Evolutionary conservation across 495 filamentous ascomycete genomes (phyloP).

Genomic region (Penicillium lividum): DNA sequence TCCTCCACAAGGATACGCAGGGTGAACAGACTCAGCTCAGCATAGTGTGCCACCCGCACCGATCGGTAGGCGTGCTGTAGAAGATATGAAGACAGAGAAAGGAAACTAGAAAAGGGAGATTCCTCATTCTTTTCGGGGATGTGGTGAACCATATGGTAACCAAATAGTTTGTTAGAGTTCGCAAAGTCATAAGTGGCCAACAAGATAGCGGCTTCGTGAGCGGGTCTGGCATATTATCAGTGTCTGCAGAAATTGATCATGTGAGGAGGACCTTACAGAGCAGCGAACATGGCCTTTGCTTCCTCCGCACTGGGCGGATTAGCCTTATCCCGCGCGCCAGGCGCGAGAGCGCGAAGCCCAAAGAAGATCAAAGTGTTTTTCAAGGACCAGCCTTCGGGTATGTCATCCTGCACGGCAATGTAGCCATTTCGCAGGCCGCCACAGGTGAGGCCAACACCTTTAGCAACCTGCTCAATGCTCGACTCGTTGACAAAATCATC

Average conservation of each 20-base stretch:
- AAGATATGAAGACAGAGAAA: conserved; percentile 90
- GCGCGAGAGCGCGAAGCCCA: conserved; percentile 74
- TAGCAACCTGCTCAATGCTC: conserved; percentile 78
- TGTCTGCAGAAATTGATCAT: neutral
- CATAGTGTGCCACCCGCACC: conserved; percentile 71
- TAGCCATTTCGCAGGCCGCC: conserved; percentile 68
- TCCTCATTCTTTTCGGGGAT: conserved; percentile 61
- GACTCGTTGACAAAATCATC: conserved; percentile 96
- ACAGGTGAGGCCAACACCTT: conserved; percentile 71
- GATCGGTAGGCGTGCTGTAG: conserved; percentile 92
- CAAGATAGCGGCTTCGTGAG: conserved; percentile 72
- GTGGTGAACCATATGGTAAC: conserved; percentile 73
- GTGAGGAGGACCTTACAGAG: conserved; percentile 50
- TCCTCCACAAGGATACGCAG: conserved; percentile 90
- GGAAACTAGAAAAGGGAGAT: conserved; percentile 75
- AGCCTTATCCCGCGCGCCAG: conserved; percentile 58
- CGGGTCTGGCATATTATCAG: conserved; percentile 60
- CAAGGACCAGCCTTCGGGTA: conserved; percentile 88
- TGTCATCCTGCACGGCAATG: conserved; percentile 86
- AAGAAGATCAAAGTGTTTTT: conserved; percentile 79
- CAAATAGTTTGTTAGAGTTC: conserved; percentile 94
- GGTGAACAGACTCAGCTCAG: conserved; percentile 77
- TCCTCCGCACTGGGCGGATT: conserved; percentile 64
- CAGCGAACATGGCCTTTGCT: conserved; percentile 73
- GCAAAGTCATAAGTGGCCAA: conserved; percentile 91